phyloP scores from a whole-genome alignment of 1,139 yeast genomes.

The Wickerhamiella infanticola region DNA sequence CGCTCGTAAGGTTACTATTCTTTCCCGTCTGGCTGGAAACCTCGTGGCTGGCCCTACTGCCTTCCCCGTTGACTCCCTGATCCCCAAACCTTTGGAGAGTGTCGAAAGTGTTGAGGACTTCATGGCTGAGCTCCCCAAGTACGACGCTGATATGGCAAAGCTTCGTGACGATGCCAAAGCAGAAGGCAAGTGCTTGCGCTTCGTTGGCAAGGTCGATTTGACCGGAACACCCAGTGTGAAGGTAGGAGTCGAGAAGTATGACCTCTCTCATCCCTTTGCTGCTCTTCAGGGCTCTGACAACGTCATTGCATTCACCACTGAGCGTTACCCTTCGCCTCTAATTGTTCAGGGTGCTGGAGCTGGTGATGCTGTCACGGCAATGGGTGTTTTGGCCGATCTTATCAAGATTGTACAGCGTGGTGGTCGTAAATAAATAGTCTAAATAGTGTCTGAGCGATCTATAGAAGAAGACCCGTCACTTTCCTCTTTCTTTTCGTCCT shows the following conservation, averaged over 20 bases:
- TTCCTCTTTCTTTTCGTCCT: conserved; percentile 1
- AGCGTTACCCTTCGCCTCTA: conserved; percentile 84
- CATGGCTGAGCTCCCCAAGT: conserved; percentile 62
- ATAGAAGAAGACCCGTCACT: not conserved
- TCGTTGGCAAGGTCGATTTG: conserved; percentile 81
- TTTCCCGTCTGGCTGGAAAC: conserved; percentile 84
- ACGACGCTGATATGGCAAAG: conserved; percentile 61
- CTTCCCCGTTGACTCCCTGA: conserved; percentile 89
- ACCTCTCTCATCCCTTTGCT: conserved; percentile 86
- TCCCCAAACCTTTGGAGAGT: conserved; percentile 72
- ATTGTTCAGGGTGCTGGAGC: conserved; percentile 97
- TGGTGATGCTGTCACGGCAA: conserved; percentile 97
- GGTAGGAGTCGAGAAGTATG: conserved; percentile 73
- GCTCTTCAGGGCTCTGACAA: conserved; percentile 91
- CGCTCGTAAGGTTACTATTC: conserved; percentile 92
- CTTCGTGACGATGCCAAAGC: conserved; percentile 68
- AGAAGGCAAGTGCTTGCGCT: conserved; percentile 78
- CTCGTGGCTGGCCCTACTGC: conserved; percentile 79
- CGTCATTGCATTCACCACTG: conserved; percentile 79
- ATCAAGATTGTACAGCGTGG: conserved; percentile 74
- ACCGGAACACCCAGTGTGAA: conserved; percentile 39
- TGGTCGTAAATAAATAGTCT: conserved; percentile 27
- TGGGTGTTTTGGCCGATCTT: conserved; percentile 90
- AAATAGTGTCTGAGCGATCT: not conserved
- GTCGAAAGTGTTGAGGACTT: conserved; percentile 63